phyloP scores from a whole-genome alignment of 805 yeast species.

The Wickerhamomyces silvicola region DNA sequence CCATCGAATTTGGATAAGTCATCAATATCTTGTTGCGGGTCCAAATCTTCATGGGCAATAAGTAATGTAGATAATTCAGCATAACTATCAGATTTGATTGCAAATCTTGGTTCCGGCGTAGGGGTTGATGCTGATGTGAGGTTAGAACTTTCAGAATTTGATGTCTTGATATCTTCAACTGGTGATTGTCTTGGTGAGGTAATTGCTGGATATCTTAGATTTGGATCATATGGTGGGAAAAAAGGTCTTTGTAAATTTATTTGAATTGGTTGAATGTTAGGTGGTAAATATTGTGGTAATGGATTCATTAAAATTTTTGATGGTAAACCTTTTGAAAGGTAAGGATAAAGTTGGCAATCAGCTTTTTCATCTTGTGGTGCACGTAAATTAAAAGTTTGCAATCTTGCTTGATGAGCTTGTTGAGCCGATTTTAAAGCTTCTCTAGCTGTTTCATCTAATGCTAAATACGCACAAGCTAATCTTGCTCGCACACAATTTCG shows the following conservation, averaged over 20 bases:
- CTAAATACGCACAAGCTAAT: slow-evolving; percentile 41
- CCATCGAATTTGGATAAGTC: slow-evolving; percentile 12
- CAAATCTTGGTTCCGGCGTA: slow-evolving; percentile 7
- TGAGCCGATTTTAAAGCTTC: slow-evolving; percentile 46
- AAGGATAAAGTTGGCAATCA: slow-evolving; percentile 13
- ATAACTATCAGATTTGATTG: slow-evolving; percentile 13
- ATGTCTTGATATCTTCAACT: background rate
- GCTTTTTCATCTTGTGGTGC: slow-evolving; percentile 15
- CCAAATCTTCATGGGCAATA: slow-evolving; percentile 14
- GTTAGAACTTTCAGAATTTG: background rate
- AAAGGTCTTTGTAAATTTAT: slow-evolving; percentile 13
- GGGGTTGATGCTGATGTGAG: slow-evolving; percentile 5
- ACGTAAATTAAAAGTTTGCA: slow-evolving; percentile 25
- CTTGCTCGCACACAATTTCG: slow-evolving; percentile 44
- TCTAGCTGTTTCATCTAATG: slow-evolving; percentile 41
- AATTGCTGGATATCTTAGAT: too few species aligned
- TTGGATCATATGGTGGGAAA: slow-evolving; percentile 3
- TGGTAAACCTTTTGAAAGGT: slow-evolving; percentile 16
- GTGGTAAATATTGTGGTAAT: slow-evolving; percentile 6
- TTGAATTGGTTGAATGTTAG: slow-evolving; percentile 13
- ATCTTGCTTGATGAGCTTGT: slow-evolving; percentile 28
- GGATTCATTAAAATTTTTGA: slow-evolving; percentile 15
- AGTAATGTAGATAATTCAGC: slow-evolving; percentile 10
- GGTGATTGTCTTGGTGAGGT: background rate
- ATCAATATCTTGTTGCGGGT: slow-evolving; percentile 11